phyloP scores from a whole-genome alignment of 192 early-diverging fungal species.

The Coemansia interrupta region DNA sequence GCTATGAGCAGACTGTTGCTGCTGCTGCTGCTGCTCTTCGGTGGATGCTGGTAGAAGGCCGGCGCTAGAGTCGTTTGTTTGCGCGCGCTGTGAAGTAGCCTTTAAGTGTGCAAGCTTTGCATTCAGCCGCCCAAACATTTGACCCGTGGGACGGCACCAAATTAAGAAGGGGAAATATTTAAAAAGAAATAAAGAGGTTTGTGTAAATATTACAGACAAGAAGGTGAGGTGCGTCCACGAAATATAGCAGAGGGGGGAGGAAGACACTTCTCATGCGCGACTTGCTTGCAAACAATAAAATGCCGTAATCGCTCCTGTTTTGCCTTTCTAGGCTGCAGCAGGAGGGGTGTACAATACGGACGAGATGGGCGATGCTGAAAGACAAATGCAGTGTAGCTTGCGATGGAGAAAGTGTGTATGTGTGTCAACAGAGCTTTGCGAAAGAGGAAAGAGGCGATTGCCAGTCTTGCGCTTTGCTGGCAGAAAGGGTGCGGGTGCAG shows the following conservation, averaged over 20 bases:
- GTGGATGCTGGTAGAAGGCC: constrained; percentile 21
- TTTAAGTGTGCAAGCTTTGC: constrained; percentile 53
- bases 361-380: too few relatives aligned
- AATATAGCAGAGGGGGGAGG: background rate
- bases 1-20: background rate
- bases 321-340: too few relatives aligned
- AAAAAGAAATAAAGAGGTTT: constrained; percentile 9
- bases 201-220: background rate
- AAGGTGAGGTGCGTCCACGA: background rate
- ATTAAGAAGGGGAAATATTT: background rate
- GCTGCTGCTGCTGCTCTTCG: constrained; percentile 10
- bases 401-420: too few relatives aligned
- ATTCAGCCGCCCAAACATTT: constrained; percentile 55
- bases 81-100: constrained; percentile 42
- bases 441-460: too few relatives aligned
- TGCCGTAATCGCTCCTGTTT: too few relatives aligned
- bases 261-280: too few relatives aligned
- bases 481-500: too few relatives aligned
- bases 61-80: constrained; percentile 32
- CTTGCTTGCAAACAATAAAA: too few relatives aligned
- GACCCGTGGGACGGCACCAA: constrained; percentile 16
- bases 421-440: too few relatives aligned
- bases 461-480: too few relatives aligned
- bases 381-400: too few relatives aligned
- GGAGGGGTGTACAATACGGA: too few relatives aligned